phyloP scores from a whole-genome alignment of 192 early-diverging fungal genomes.

The Linnemannia zychae region DNA sequence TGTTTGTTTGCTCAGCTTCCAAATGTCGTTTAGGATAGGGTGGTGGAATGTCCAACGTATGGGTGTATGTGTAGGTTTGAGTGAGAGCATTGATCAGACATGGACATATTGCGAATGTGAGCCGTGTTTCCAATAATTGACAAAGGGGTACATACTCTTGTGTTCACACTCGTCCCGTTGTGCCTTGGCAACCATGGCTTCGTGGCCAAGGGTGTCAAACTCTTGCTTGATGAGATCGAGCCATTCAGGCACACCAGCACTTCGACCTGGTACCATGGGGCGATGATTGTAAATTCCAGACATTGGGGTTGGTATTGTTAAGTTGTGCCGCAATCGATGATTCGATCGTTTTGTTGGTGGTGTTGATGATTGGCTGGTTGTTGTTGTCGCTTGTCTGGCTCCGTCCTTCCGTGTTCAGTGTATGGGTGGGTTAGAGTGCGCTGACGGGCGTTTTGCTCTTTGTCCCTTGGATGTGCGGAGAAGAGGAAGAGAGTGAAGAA shows the following conservation, averaged over 20 bases:
- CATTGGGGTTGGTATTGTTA: constrained; percentile 55
- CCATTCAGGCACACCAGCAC: constrained; percentile 78
- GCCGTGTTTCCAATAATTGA: neutral
- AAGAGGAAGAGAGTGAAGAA: neutral
- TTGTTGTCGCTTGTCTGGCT: neutral
- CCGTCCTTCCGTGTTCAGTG: neutral
- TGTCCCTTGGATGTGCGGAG: neutral
- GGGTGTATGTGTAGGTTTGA: neutral
- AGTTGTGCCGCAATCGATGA: neutral
- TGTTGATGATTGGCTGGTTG: neutral
- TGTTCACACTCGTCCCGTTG: constrained; percentile 92
- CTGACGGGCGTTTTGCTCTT: neutral
- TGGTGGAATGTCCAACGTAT: neutral
- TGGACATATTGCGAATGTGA: neutral
- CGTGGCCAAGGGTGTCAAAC: constrained; percentile 83
- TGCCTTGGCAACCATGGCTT: constrained; percentile 75
- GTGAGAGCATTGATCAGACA: neutral
- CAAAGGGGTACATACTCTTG: constrained; percentile 72
- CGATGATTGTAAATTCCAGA: constrained; percentile 86
- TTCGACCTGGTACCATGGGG: constrained; percentile 79
- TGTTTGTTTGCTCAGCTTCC: neutral
- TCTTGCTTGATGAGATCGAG: constrained; percentile 87
- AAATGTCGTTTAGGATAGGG: neutral
- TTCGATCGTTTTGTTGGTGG: neutral
- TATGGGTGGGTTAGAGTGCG: neutral